phyloP scores from a whole-genome alignment of 306 rosid genomes.

The Dryas octopetala region DNA sequence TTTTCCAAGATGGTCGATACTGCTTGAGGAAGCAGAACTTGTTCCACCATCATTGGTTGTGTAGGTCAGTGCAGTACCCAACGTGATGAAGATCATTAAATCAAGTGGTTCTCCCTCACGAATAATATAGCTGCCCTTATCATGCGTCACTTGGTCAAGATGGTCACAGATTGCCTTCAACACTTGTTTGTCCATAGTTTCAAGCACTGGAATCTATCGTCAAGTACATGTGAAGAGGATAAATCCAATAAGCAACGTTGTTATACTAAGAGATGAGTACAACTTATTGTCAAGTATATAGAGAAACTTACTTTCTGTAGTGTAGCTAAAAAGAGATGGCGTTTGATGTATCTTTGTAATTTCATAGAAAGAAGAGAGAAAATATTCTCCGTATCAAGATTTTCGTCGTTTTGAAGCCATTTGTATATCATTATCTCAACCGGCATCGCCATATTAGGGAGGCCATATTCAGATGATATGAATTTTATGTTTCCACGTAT shows the following conservation, averaged over 20 bases:
- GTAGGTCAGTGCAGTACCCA: not conserved
- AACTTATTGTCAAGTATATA: not conserved
- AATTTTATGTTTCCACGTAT: accelerated
- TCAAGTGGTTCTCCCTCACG: conserved; percentile 9
- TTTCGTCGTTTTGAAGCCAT: not conserved
- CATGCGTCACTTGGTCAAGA: not conserved
- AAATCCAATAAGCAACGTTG: too few species aligned
- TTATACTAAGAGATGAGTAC: not conserved
- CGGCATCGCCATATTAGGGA: not conserved
- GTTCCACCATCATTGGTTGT: not conserved
- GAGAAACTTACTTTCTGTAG: not conserved
- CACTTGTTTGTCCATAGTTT: too few species aligned
- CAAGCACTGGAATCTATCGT: not conserved
- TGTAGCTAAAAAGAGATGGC: not conserved
- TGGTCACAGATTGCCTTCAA: not conserved
- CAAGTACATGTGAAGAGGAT: not conserved
- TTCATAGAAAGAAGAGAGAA: not conserved
- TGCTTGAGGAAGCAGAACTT: not conserved
- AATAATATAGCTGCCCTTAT: not conserved
- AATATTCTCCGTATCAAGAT: not conserved
- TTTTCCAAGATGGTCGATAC: not conserved
- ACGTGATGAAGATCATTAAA: not conserved
- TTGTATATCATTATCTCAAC: too few species aligned
- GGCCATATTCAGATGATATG: not conserved
- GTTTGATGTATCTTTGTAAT: not conserved